These are phyloP conservation scores for Thelonectria rubi DNA, from an alignment of 2,329 filamentous ascomycete species.

Conservation along the genomic window DNA sequence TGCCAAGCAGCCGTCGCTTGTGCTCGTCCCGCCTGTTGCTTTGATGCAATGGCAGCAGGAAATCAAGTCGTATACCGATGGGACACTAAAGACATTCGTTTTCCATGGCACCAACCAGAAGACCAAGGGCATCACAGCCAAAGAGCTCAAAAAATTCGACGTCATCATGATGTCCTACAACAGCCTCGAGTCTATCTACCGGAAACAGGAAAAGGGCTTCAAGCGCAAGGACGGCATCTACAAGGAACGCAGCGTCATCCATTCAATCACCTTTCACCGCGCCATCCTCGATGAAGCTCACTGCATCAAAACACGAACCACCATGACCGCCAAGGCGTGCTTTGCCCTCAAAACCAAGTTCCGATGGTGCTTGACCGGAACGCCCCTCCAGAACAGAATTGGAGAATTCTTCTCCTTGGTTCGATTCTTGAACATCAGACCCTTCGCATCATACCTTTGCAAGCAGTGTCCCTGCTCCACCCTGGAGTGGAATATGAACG, in stretches of 20 bases:
- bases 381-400: constrained; percentile 95
- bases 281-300: constrained; percentile 95
- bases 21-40: constrained; percentile 91
- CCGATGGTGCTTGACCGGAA: constrained; percentile 96
- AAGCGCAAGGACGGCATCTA: constrained; percentile 80
- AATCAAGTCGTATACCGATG: constrained; percentile 83
- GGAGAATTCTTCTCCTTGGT: constrained; percentile 96
- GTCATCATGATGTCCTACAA: constrained; percentile 98
- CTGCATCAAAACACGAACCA: constrained; percentile 90
- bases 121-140: constrained; percentile 77
- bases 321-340: constrained; percentile 92
- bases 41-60: constrained; percentile 94
- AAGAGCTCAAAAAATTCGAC: constrained; percentile 82
- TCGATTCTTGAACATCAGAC: constrained; percentile 86
- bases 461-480: constrained; percentile 83
- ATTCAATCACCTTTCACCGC: constrained; percentile 87
- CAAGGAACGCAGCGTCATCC: constrained; percentile 83
- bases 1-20: constrained; percentile 81
- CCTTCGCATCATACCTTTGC: constrained; percentile 95
- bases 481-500: constrained; percentile 84
- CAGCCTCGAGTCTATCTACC: constrained; percentile 87
- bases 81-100: constrained; percentile 88
- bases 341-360: constrained; percentile 88
- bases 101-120: constrained; percentile 89
- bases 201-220: constrained; percentile 93